A percentile compares a stretch with the other conserved stretches of the same genome.
These are phyloP conservation scores for Alternaria metachromatica DNA, from an alignment of 2,329 filamentous ascomycete genomes.

Conservation along the genomic window DNA sequence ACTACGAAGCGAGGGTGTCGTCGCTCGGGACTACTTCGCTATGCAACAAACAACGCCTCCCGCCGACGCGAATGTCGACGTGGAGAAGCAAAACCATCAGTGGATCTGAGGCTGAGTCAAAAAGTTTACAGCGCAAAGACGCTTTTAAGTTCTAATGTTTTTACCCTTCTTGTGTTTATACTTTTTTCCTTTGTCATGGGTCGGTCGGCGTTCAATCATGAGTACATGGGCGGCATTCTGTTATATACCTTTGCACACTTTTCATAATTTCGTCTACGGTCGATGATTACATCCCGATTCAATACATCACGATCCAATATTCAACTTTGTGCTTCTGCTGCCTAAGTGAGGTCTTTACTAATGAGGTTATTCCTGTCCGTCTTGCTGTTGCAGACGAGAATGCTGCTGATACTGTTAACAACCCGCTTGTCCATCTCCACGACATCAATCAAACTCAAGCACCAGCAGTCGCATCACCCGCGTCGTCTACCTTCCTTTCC, in stretches of 20 bases:
- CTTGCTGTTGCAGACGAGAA: no score
- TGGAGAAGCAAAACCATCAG: not conserved
- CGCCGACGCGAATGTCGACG: not conserved
- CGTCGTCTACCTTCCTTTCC: constrained; percentile 31
- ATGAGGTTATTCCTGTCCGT: no score
- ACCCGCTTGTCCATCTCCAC: no score
- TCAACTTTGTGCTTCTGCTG: no score
- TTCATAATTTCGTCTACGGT: not conserved
- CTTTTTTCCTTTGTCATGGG: not conserved
- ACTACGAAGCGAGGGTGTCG: constrained; percentile 5
- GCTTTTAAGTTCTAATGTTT: not conserved
- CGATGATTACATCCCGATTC: not conserved
- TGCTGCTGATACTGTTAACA: no score
- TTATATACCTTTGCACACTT: not conserved
- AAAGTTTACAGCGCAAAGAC: not conserved
- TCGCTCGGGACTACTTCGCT: constrained; percentile 5
- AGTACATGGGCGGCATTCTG: not conserved
- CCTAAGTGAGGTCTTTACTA: no score
- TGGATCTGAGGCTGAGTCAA: not conserved
- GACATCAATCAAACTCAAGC: constrained; percentile 18
- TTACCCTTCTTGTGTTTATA: not conserved
- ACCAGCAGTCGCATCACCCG: constrained; percentile 28
- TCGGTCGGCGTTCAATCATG: not conserved
- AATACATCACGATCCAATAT: not conserved
- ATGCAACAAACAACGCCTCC: not conserved